phyloP scores from a whole-genome alignment of 345 rosid genomes.

The Hibiscus tridactylites region DNA sequence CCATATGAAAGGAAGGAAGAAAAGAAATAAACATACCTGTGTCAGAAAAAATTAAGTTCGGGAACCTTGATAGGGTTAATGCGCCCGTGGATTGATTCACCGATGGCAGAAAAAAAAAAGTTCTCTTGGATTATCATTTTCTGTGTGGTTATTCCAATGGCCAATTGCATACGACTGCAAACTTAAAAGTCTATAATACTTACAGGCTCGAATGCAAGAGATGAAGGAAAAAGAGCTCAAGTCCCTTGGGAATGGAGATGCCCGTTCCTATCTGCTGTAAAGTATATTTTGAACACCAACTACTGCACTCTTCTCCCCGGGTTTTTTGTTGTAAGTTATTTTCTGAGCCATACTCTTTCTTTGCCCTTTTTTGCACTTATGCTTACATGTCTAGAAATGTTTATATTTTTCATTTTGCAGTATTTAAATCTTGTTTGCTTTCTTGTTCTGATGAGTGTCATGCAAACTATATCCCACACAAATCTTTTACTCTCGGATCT shows the following conservation, averaged over 20 bases:
- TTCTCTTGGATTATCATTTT: not conserved
- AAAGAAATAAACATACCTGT: no score
- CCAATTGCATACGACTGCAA: not conserved
- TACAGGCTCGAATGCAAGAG: not conserved
- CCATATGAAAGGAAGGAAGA: no score
- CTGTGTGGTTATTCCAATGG: not conserved
- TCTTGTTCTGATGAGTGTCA: not conserved
- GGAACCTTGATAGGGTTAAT: not conserved
- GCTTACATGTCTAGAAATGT: not conserved
- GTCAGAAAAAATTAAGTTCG: not conserved
- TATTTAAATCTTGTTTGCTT: not conserved
- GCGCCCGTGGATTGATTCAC: not conserved
- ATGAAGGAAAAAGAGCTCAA: not conserved
- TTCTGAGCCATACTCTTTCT: not conserved
- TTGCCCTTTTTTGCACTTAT: not conserved
- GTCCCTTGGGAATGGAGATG: not conserved
- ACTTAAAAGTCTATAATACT: not conserved
- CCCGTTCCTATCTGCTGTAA: not conserved
- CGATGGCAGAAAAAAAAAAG: not conserved
- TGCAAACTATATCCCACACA: not conserved
- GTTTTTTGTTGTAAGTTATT: not conserved
- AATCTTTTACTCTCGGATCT: no score
- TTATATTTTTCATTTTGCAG: not conserved
- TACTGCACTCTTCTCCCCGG: not conserved
- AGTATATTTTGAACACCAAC: not conserved